Evolutionary conservation across 257 asterid genomes (phyloP).

Genomic region (Ocimum tenuiflorum): DNA sequence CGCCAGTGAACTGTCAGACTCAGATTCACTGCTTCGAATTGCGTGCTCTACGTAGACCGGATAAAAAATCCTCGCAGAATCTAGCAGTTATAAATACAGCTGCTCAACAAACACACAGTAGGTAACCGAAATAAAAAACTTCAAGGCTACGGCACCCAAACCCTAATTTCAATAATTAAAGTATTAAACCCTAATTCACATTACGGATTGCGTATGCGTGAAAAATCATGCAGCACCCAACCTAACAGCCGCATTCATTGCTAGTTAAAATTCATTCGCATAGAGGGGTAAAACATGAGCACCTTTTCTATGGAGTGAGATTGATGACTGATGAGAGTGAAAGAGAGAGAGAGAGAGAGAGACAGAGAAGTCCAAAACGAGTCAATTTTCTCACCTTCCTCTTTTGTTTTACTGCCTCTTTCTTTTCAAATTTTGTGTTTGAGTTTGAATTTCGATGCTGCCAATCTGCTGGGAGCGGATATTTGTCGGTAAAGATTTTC

Average conservation of each 20-base stretch:
- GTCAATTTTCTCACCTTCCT: constrained; percentile 8
- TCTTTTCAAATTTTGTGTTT: background rate
- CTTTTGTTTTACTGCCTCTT: background rate
- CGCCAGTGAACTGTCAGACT: constrained; percentile 26
- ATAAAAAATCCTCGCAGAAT: constrained; percentile 8
- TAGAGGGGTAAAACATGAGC: background rate
- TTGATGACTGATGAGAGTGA: constrained; percentile 10
- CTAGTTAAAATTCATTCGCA: constrained; percentile 4
- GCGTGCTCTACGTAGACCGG: background rate
- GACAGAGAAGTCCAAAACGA: background rate
- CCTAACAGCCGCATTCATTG: constrained; percentile 35
- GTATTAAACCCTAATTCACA: background rate
- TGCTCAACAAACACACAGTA: constrained; percentile 25
- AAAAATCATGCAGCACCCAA: constrained; percentile 31
- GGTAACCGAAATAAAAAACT: constrained; percentile 13
- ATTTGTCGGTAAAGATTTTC: no score
- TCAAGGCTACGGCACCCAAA: constrained; percentile 19
- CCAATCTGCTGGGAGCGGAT: no score
- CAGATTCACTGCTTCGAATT: constrained; percentile 3
- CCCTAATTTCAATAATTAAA: constrained; percentile 21
- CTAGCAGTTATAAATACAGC: constrained; percentile 17
- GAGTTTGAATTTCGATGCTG: background rate
- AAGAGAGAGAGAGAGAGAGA: background rate
- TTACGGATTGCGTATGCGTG: constrained; percentile 21
- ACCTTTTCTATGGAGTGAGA: background rate